phyloP scores from a whole-genome alignment of 495 filamentous ascomycete genomes.

The Penicillium salamii region DNA sequence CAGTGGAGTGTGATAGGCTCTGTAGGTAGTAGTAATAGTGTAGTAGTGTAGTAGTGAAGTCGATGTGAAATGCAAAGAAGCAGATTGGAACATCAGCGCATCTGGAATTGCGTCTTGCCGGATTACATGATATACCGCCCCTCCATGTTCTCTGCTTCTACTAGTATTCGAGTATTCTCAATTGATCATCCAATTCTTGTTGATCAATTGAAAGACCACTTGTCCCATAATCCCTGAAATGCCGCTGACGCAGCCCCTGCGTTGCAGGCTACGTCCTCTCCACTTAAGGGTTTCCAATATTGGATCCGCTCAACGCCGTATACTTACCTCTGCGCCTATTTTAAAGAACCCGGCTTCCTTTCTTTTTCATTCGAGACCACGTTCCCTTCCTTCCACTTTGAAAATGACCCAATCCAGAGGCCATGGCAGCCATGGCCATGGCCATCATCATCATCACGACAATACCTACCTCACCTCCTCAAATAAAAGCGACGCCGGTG shows the following conservation, averaged over 20 bases:
- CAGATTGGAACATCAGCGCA: slow-evolving; percentile 17
- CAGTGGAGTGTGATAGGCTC: neutral
- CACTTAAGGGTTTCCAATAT: slow-evolving; percentile 18
- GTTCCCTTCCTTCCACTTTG: slow-evolving; percentile 18
- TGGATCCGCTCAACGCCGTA: slow-evolving; percentile 25
- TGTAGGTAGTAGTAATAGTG: no score
- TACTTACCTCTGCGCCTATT: slow-evolving; percentile 24
- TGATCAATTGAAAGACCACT: slow-evolving; percentile 16
- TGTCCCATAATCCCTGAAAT: slow-evolving; percentile 25
- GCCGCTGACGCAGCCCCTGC: slow-evolving; percentile 49
- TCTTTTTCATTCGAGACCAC: slow-evolving; percentile 23
- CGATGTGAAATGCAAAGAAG: neutral
- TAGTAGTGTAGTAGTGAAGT: neutral
- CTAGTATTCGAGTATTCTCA: no score
- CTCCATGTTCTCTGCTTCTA: neutral
- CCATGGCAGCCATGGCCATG: slow-evolving; percentile 33
- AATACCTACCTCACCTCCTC: slow-evolving; percentile 84
- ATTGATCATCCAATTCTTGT: no score
- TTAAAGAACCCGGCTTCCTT: slow-evolving; percentile 13
- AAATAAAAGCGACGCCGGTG: slow-evolving; percentile 90
- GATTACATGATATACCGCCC: slow-evolving; percentile 22
- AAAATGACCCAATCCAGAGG: slow-evolving; percentile 40
- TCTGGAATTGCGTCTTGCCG: slow-evolving; percentile 19
- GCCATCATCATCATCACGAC: slow-evolving; percentile 71
- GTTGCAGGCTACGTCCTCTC: slow-evolving; percentile 41